Evolutionary conservation across 2,329 filamentous ascomycete species (phyloP).

Genomic region (Emydomyces testavorans): DNA sequence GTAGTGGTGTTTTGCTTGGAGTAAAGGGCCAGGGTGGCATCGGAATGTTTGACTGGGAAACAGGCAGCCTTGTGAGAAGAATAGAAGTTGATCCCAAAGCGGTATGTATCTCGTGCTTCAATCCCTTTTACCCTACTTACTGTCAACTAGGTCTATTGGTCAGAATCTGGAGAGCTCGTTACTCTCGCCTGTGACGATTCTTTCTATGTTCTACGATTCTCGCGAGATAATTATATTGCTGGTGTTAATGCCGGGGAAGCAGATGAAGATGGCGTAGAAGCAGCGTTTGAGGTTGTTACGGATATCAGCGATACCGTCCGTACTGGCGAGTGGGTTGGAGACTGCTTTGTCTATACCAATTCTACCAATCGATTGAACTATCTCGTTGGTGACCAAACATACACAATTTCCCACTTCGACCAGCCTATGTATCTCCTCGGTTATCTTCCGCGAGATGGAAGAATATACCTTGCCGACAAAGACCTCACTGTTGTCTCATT

Average conservation of each 20-base stretch:
- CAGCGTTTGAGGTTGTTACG: conserved; percentile 90
- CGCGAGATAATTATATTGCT: conserved; percentile 74
- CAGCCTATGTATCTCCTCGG: conserved; percentile 88
- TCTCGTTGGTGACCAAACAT: conserved; percentile 92
- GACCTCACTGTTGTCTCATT: conserved; percentile 89
- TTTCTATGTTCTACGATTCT: conserved; percentile 88
- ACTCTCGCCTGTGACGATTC: conserved; percentile 87
- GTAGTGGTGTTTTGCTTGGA: conserved; percentile 79
- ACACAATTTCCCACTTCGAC: conserved; percentile 95
- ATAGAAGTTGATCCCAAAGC: conserved; percentile 67
- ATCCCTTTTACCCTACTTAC: neutral
- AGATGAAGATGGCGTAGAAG: conserved; percentile 85
- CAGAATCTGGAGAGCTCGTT: conserved; percentile 87
- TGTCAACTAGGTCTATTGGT: conserved; percentile 70
- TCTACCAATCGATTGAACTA: conserved; percentile 94
- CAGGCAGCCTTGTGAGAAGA: conserved; percentile 73
- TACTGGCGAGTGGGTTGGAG: conserved; percentile 94
- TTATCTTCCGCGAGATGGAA: conserved; percentile 89
- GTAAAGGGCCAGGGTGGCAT: conserved; percentile 91
- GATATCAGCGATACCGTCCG: conserved; percentile 89
- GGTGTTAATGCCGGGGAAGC: conserved; percentile 70
- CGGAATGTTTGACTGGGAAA: conserved; percentile 93
- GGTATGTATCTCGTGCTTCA: conserved; percentile 30
- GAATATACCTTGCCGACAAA: conserved; percentile 91
- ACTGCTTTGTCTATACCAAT: conserved; percentile 99